Conservation (phyloP, 371 early-diverging fungal genomes). For the Mortierella sp. region DNA sequence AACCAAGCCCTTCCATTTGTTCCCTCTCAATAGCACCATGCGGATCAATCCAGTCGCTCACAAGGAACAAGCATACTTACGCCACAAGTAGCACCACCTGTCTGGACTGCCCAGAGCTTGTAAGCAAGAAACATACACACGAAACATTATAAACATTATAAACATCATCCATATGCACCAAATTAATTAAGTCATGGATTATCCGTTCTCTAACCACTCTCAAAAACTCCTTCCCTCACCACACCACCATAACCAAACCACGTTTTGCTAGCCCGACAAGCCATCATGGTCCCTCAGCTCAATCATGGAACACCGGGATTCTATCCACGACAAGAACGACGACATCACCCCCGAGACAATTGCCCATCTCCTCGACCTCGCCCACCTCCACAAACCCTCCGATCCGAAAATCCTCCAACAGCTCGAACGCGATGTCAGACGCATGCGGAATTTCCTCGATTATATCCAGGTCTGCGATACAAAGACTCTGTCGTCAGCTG, state of each 20-base stretch:
- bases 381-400: slow-evolving; percentile 37
- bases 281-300: slow-evolving; percentile 52
- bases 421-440: slow-evolving; percentile 35
- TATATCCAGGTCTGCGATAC: slow-evolving; percentile 27
- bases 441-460: slow-evolving; percentile 44
- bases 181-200: not conserved
- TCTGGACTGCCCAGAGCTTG: slow-evolving; percentile 2
- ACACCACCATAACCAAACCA: too few species aligned
- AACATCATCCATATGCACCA: not conserved
- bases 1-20: not conserved
- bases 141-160: not conserved
- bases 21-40: not conserved
- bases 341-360: slow-evolving; percentile 46
- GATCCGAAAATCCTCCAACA: slow-evolving; percentile 27
- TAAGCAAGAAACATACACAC: not conserved
- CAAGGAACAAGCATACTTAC: not conserved
- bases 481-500: not conserved
- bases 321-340: not conserved
- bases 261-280: slow-evolving; percentile 10
- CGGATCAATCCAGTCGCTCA: not conserved
- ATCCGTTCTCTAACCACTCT: not conserved
- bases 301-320: slow-evolving; percentile 28
- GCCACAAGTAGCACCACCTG: not conserved
- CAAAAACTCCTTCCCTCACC: too few species aligned
- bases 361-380: slow-evolving; percentile 28